These are phyloP conservation scores for Cyclotella atomus DNA, from an alignment of 108 stramenopile species.

Conservation along the genomic window DNA sequence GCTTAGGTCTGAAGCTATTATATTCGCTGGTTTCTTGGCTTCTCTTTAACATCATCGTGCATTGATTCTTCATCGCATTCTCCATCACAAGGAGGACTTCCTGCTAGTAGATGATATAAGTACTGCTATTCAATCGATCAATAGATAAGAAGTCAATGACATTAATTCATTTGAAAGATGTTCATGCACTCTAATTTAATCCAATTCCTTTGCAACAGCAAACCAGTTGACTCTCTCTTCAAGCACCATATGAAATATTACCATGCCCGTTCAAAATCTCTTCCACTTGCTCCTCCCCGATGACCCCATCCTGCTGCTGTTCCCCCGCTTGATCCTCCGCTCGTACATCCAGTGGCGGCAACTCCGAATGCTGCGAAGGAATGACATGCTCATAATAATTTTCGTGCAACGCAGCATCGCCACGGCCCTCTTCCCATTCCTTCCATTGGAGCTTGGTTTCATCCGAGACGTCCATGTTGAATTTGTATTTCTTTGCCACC, in stretches of 20 bases:
- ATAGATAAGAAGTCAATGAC: background rate
- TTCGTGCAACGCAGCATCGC: background rate
- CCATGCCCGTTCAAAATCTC: background rate
- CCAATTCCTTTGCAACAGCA: background rate
- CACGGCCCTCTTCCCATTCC: background rate
- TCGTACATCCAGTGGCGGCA: background rate
- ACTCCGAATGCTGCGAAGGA: background rate
- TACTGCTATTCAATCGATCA: background rate
- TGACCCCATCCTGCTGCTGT: background rate
- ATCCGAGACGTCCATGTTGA: conserved; percentile 13
- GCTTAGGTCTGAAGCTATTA: no score
- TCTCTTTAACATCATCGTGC: no score
- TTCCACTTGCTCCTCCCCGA: background rate
- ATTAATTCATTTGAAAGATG: background rate
- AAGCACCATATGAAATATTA: no score
- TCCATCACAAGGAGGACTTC: no score
- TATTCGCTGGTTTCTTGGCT: no score
- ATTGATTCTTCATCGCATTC: no score
- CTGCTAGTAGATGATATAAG: background rate
- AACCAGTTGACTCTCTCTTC: no score
- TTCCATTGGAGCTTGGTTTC: background rate
- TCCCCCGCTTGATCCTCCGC: background rate
- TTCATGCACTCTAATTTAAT: background rate
- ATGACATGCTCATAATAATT: background rate
- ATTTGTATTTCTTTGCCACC: conserved; percentile 23